phyloP scores from a whole-genome alignment of 2,329 filamentous ascomycete genomes.

The Stemphylium beticola region DNA sequence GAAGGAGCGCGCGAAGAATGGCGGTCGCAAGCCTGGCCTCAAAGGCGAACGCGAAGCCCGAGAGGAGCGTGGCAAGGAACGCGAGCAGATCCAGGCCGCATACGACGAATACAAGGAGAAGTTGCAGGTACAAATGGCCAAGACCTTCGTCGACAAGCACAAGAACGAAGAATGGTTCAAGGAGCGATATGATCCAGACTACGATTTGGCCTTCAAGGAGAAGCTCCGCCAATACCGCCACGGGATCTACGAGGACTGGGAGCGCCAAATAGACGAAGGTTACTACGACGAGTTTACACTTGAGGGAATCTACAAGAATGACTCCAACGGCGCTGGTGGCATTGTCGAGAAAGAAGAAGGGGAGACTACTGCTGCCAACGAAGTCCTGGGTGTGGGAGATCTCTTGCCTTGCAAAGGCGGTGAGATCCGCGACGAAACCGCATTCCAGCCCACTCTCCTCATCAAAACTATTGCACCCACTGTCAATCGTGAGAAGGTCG shows the following conservation, averaged over 20 bases:
- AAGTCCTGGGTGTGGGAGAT: slow-evolving; percentile 91
- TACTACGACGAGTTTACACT: slow-evolving; percentile 93
- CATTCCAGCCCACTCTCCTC: slow-evolving; percentile 87
- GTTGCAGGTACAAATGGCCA: slow-evolving; percentile 76
- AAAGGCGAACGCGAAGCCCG: slow-evolving; percentile 69
- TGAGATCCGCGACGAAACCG: slow-evolving; percentile 86
- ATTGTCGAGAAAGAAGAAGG: slow-evolving; percentile 94
- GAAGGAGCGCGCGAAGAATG: slow-evolving; percentile 72
- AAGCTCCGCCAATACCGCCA: slow-evolving; percentile 82
- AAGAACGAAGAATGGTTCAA: slow-evolving; percentile 98
- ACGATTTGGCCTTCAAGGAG: slow-evolving; percentile 74
- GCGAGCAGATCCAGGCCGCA: slow-evolving; percentile 74
- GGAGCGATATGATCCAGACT: slow-evolving; percentile 87
- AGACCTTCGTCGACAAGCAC: slow-evolving; percentile 87
- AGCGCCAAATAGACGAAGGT: slow-evolving; percentile 81
- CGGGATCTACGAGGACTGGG: slow-evolving; percentile 83
- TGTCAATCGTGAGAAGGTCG: slow-evolving; percentile 90
- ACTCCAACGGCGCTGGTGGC: slow-evolving; percentile 85
- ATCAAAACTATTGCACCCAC: slow-evolving; percentile 99
- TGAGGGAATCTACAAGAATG: slow-evolving; percentile 91
- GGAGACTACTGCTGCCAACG: slow-evolving; percentile 87
- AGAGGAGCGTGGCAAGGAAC: slow-evolving; percentile 80
- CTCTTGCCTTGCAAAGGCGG: slow-evolving; percentile 82
- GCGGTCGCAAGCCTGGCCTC: slow-evolving; percentile 69
- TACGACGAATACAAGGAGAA: slow-evolving; percentile 72